Evolutionary conservation across 2,329 filamentous ascomycete species (phyloP).

Genomic region (Colletotrichum sidae): DNA sequence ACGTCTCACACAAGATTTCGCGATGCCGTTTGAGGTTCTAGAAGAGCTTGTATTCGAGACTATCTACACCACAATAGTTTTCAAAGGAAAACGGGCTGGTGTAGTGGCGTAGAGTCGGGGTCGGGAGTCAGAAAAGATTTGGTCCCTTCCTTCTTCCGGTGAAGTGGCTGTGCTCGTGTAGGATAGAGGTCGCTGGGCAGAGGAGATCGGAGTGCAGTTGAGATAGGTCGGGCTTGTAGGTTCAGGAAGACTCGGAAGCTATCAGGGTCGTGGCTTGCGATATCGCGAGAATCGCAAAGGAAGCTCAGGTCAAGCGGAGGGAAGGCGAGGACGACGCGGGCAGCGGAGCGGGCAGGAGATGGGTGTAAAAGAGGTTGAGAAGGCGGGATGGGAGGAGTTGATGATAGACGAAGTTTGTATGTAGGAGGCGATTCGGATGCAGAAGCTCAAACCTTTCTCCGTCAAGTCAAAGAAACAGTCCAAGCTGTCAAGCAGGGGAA

Average conservation of each 20-base stretch:
- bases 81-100: slow-evolving; percentile 96
- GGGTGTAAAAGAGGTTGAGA: slow-evolving; percentile 32
- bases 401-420: slow-evolving; percentile 40
- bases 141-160: slow-evolving; percentile 36
- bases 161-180: slow-evolving; percentile 39
- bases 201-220: slow-evolving; percentile 36
- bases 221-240: slow-evolving; percentile 31
- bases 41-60: slow-evolving; percentile 50
- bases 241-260: slow-evolving; percentile 37
- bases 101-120: slow-evolving; percentile 65
- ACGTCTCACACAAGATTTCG: slow-evolving; percentile 38
- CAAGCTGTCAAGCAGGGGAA: slow-evolving; percentile 37
- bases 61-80: slow-evolving; percentile 87
- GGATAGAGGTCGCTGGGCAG: slow-evolving; percentile 38
- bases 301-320: slow-evolving; percentile 38
- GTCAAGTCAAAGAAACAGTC: slow-evolving; percentile 42
- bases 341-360: slow-evolving; percentile 31
- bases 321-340: slow-evolving; percentile 29
- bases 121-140: slow-evolving; percentile 50
- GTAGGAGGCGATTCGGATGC: slow-evolving; percentile 46
- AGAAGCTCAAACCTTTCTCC: slow-evolving; percentile 53
- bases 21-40: slow-evolving; percentile 59
- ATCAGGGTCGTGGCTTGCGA: slow-evolving; percentile 35
- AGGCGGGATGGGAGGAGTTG: slow-evolving; percentile 31
- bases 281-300: slow-evolving; percentile 36